Base-by-base conservation (phyloP, 176 grass and related monocot species). In the Aegilops sharonensis region DNA sequence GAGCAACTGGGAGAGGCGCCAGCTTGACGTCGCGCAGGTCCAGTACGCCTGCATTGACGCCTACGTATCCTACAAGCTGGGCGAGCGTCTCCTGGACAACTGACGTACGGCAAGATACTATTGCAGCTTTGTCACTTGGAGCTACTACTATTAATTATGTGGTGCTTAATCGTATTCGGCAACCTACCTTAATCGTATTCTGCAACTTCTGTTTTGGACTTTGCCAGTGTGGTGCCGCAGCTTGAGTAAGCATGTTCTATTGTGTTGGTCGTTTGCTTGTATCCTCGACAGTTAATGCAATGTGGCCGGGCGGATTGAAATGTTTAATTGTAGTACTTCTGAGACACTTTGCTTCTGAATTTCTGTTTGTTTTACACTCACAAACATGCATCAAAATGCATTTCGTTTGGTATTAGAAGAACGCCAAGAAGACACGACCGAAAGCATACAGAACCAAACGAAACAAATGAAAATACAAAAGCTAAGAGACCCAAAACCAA, bases 41-140 rank as follows among this genome's bases (percentile, higher is more conserved):
- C 32, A 71, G 61, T 92, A 95, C 18, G 90, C 88, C 15, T 89
- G 93, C 10, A 79, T 92, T 6, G 93, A 95, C 32, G 88, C 90
- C 4, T 95, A 86, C 57, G 78, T 95, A 5, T 95, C 93, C 7
- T 95, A 81, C 78, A 90, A 76, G 85, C 84, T 92, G 18, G 90
- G 90, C 72, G 63, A 71, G 82, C 50, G 50, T 43, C 23, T 89
- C 67, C 66, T 86, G 17, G 47, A 9, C 35, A n/a, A 77, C 71
- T 77, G 48, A 85, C 30, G 14, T 40, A 30, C 7, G 17, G 30
- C 43, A 47, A 0, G 0, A 75, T 56, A 9, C 32, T 5, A 59
- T 21, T 47, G n/a, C 21, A 5, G 70, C 36, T n/a, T 27, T 68
- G 18, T 34, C 20, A 24, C n/a, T 63, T 5, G 60, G 64, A 31